A percentile compares a stretch with the other conserved stretches of the same genome.
Conservation (phyloP, 805 yeast species). For the Pichia deserticola region DNA sequence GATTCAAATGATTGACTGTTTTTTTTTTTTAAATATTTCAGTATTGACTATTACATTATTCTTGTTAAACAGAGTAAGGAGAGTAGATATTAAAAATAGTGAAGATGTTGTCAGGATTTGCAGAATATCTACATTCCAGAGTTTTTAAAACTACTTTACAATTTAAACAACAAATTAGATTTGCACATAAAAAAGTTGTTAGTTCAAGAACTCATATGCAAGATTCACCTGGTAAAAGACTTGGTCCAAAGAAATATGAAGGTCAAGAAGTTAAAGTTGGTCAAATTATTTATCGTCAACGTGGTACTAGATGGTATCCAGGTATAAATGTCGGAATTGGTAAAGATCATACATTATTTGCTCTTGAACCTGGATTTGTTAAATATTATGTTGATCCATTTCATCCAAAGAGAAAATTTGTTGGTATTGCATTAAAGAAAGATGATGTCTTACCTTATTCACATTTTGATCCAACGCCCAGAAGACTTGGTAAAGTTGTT, state of each 20-base stretch:
- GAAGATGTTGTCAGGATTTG: not conserved
- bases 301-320: constrained; percentile 92
- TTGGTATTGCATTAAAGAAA: constrained; percentile 73
- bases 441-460: constrained; percentile 71
- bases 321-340: constrained; percentile 91
- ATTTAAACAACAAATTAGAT: constrained; percentile 48
- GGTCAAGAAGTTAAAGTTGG: constrained; percentile 73
- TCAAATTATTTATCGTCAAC: constrained; percentile 83
- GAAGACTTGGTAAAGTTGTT: constrained; percentile 72
- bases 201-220: constrained; percentile 92
- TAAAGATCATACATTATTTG: constrained; percentile 86
- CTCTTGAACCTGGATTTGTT: constrained; percentile 88
- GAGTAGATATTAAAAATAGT: too few species aligned
- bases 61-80: too few species aligned
- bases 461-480: constrained; percentile 80
- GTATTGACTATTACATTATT: too few species aligned
- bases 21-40: too few species aligned
- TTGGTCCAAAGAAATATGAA: constrained; percentile 86
- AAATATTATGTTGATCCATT: constrained; percentile 91
- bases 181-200: constrained; percentile 88
- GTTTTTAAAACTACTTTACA: not conserved
- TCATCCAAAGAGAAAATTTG: constrained; percentile 86
- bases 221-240: constrained; percentile 90
- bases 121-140: not conserved
- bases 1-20: too few species aligned